Conservation (phyloP, 2,329 filamentous ascomycete genomes). For the Paraphaeosphaeria sporulosa region DNA sequence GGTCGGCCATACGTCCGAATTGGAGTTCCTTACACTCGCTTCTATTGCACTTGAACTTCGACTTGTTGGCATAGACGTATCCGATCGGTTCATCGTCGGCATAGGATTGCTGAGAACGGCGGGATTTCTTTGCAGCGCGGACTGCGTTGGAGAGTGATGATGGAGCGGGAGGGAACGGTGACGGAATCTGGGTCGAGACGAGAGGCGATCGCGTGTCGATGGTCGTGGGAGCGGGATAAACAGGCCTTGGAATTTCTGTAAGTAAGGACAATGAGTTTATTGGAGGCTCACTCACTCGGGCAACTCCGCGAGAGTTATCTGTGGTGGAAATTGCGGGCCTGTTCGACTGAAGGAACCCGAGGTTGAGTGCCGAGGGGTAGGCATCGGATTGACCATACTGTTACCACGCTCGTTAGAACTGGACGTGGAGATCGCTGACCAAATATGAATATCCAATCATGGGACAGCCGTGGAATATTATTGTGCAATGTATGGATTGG, state of each 20-base stretch:
- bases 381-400: constrained; percentile 2
- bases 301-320: not conserved
- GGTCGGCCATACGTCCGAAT: constrained; percentile 42
- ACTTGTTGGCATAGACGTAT: constrained; percentile 31
- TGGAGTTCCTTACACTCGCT: constrained; percentile 24
- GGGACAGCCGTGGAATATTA: not conserved
- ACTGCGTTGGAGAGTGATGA: constrained; percentile 4
- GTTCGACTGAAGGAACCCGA: not conserved
- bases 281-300: not conserved
- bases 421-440: constrained; percentile 21
- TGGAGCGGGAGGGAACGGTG: not conserved
- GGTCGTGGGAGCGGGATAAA: not conserved
- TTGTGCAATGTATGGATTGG: constrained; percentile 7
- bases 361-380: constrained; percentile 9
- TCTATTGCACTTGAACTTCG: constrained; percentile 34
- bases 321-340: constrained; percentile 1
- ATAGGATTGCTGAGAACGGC: not conserved
- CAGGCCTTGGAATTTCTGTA: not conserved
- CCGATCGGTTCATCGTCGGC: constrained; percentile 26
- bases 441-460: constrained; percentile 14
- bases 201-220: not conserved
- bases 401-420: constrained; percentile 18
- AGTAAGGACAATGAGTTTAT: not conserved
- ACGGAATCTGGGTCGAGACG: not conserved
- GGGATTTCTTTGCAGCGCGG: not conserved